Conservation (phyloP, 768 basidiomycete species). For the Boletus rubescentipes region DNA sequence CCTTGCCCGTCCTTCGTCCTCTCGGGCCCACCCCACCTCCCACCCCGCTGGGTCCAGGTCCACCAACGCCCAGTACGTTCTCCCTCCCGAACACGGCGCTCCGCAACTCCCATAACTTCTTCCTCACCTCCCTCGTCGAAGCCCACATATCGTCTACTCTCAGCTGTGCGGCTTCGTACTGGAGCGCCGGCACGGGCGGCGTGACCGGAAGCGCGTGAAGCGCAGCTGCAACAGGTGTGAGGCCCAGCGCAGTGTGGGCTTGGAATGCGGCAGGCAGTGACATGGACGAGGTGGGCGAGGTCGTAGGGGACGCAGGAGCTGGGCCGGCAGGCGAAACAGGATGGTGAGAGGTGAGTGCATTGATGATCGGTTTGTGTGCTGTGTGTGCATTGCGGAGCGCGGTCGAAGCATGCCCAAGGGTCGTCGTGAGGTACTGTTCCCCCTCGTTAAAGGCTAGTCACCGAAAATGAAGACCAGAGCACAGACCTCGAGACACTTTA, state of each 20-base stretch:
- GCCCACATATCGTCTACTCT: slow-evolving; percentile 65
- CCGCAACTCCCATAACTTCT: slow-evolving; percentile 62
- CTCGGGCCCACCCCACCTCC: slow-evolving; percentile 43
- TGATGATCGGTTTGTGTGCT: slow-evolving; percentile 46
- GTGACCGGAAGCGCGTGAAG: slow-evolving; percentile 35
- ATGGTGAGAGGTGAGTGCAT: slow-evolving; percentile 38
- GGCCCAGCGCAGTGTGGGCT: neutral
- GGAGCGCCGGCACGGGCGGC: slow-evolving; percentile 42
- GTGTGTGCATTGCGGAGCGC: slow-evolving; percentile 60
- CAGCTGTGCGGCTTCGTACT: slow-evolving; percentile 74
- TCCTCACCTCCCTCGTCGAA: slow-evolving; percentile 56
- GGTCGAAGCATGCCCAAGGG: slow-evolving; percentile 55
- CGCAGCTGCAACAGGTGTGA: slow-evolving; percentile 29
- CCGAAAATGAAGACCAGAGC: slow-evolving; percentile 8
- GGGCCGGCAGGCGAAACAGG: neutral
- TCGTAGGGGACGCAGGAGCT: neutral
- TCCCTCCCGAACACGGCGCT: slow-evolving; percentile 69
- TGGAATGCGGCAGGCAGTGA: slow-evolving; percentile 3
- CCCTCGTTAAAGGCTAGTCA: neutral
- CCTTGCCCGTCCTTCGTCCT: slow-evolving; percentile 38
- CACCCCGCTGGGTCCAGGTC: slow-evolving; percentile 45
- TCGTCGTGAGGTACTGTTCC: slow-evolving; percentile 47
- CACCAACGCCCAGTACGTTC: slow-evolving; percentile 40
- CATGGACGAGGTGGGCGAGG: neutral
- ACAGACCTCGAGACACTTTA: slow-evolving; percentile 55